Conservation (phyloP, 116 monocot species). For the Trichopus zeylanicus region DNA sequence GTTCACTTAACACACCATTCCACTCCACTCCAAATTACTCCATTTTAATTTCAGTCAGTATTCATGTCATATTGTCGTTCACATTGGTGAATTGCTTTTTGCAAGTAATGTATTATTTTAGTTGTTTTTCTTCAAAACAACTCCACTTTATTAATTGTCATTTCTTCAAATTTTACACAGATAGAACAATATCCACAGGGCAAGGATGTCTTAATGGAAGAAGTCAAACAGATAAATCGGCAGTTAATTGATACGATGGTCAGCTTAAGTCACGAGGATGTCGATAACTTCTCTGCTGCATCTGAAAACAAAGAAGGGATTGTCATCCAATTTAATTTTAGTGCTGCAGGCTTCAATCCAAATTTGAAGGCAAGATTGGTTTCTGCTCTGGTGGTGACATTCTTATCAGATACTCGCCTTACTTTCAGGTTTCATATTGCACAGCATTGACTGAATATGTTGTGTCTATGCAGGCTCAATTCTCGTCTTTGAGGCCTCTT, state of each 20-base stretch:
- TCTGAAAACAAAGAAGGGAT: conserved; percentile 13
- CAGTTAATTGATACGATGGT: conserved; percentile 24
- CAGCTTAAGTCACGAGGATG: conserved; percentile 15
- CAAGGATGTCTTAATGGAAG: too few species aligned
- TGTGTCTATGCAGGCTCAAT: conserved; percentile 16
- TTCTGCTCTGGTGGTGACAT: conserved; percentile 21
- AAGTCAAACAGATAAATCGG: conserved; percentile 31
- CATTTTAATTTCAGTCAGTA: too few species aligned
- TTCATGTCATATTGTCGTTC: too few species aligned
- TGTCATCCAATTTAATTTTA: conserved; percentile 17
- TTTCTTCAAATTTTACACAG: too few species aligned
- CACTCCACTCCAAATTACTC: too few species aligned
- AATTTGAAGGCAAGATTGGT: conserved; percentile 19
- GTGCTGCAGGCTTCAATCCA: conserved; percentile 15
- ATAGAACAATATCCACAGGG: too few species aligned
- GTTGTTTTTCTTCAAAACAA: too few species aligned
- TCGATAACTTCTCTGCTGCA: conserved; percentile 1
- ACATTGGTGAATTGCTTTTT: too few species aligned
- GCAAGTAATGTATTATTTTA: too few species aligned
- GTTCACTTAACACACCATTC: too few species aligned
- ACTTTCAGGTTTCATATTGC: neutral
- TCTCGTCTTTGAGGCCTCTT: conserved; percentile 29
- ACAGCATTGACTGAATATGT: neutral
- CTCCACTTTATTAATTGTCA: too few species aligned
- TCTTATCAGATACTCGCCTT: neutral